Percentiles rank a stretch among this genome's conserved stretches.
Conservation (phyloP, 2,329 filamentous ascomycete genomes). For the Seiridium unicorne region DNA sequence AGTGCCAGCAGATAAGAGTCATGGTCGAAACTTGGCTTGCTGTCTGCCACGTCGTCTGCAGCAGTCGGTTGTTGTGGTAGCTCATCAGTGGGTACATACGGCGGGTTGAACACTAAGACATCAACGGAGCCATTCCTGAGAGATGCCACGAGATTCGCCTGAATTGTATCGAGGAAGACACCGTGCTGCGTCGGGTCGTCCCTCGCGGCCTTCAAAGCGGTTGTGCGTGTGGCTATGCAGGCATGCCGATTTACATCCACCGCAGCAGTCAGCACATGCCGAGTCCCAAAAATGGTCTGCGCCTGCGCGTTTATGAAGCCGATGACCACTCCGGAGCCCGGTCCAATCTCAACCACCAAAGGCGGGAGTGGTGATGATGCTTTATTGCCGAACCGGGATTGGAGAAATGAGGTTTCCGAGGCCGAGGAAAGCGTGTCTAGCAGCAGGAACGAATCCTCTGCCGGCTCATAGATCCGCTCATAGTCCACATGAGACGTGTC, state of each 20-base stretch:
- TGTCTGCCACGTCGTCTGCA: slow-evolving; percentile 21
- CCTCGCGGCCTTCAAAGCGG: slow-evolving; percentile 51
- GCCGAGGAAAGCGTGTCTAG: slow-evolving; percentile 83
- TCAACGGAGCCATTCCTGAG: slow-evolving; percentile 65
- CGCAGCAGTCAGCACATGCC: slow-evolving; percentile 68
- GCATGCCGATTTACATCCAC: slow-evolving; percentile 86
- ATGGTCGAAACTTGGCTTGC: slow-evolving; percentile 59
- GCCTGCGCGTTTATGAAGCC: slow-evolving; percentile 82
- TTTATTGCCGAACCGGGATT: slow-evolving; percentile 51
- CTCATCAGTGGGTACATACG: slow-evolving; percentile 85
- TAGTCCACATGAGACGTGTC: slow-evolving; percentile 90
- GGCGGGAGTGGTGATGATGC: slow-evolving; percentile 38
- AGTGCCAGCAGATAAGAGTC: slow-evolving; percentile 82
- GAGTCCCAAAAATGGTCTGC: slow-evolving; percentile 67
- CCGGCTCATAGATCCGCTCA: slow-evolving; percentile 87
- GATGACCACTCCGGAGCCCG: slow-evolving; percentile 91
- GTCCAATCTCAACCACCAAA: slow-evolving; percentile 80
- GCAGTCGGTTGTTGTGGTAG: slow-evolving; percentile 56
- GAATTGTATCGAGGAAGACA: slow-evolving; percentile 63
- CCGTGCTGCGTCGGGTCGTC: slow-evolving; percentile 35
- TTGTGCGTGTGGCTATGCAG: slow-evolving; percentile 71
- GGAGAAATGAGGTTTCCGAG: slow-evolving; percentile 68
- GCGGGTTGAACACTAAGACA: slow-evolving; percentile 92
- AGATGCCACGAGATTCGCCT: slow-evolving; percentile 67
- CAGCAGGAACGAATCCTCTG: slow-evolving; percentile 93